Evolutionary conservation across 495 filamentous ascomycete species (phyloP), one percentile per base, ranked within the genome.

Genomic region (Rostrohypoxylon terebratum): DNA sequence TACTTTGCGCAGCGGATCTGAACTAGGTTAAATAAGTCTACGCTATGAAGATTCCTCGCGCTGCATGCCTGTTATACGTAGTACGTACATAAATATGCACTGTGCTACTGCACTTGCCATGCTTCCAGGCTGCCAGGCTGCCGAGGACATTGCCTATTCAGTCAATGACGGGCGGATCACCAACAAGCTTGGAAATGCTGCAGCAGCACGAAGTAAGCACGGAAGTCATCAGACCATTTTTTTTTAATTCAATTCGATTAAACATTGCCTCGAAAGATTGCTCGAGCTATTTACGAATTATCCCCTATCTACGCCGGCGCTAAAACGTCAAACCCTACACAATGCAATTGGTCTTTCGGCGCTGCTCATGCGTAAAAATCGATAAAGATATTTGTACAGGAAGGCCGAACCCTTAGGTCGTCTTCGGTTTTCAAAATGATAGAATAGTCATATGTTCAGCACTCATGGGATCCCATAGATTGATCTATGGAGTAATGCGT

Each of bases 261-360:
- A 63, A 70, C 59, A 74, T 69, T 74, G 66, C 45, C 66, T 74
- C 71, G 62, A 70, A 67, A 70, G 34, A 74, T 74, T 63, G 57
- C 66, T 74, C 66, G 71, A 70, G 71, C 71, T 74, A 70, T 74
- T 58, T 70, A 68, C 66, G 62, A 63, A 28, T 59, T 59, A 60
- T 64, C 65, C 60, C 71, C 71, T 73, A 73, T 66, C 58, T 67
- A 74, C 71, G 71, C 71, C 71, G 66, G 66, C 71, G 71, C 71
- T 70, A 74, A 63, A 74, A 55, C 62, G 11, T 69, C 62, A 66
- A 10, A 59, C 66, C 65, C 42, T 62, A 74, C 63, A 69, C 66
- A 74, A 74, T 74, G 71, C 71, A 66, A 66, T 55, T 69, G 61
- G 42, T 51, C 45, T 69, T 61, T 50, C 51, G 18, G 31, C 63